Conservation (phyloP, 768 basidiomycete species). For the Suillus ampliporus region DNA sequence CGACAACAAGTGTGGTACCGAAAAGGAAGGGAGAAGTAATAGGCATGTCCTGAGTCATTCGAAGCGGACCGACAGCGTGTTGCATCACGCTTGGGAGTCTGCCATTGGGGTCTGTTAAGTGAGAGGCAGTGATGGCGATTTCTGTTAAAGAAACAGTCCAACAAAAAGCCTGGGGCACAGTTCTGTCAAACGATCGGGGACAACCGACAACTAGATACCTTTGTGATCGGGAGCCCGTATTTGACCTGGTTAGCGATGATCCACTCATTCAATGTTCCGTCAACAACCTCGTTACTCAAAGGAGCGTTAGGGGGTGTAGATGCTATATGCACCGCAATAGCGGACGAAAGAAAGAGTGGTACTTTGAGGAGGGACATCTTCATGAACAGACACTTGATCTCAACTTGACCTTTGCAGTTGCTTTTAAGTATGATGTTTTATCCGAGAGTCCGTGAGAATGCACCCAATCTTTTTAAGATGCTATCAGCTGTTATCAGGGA, state of each 20-base stretch:
- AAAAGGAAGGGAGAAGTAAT: constrained; percentile 19
- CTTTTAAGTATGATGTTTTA: too few relatives aligned
- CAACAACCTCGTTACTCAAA: constrained; percentile 38
- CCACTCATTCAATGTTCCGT: neutral
- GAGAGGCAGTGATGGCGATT: neutral
- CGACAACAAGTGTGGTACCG: constrained; percentile 23
- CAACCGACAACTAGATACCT: neutral
- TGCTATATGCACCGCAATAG: constrained; percentile 45
- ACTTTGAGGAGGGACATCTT: constrained; percentile 43
- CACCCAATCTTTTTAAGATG: too few relatives aligned
- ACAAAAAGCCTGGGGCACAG: neutral
- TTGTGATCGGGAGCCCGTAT: neutral
- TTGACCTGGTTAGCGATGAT: neutral
- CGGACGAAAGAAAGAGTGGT: constrained; percentile 46
- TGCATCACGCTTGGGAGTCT: neutral
- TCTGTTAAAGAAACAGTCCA: neutral
- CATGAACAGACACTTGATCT: neutral
- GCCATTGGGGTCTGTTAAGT: neutral
- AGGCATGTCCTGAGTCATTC: neutral
- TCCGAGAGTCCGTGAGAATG: neutral
- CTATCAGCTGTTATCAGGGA: neutral
- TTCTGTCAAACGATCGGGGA: neutral
- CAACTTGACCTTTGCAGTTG: neutral
- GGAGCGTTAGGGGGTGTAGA: constrained; percentile 52
- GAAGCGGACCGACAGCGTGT: neutral